Conservation (phyloP, 306 rosid species). For the Dryas octopetala region DNA sequence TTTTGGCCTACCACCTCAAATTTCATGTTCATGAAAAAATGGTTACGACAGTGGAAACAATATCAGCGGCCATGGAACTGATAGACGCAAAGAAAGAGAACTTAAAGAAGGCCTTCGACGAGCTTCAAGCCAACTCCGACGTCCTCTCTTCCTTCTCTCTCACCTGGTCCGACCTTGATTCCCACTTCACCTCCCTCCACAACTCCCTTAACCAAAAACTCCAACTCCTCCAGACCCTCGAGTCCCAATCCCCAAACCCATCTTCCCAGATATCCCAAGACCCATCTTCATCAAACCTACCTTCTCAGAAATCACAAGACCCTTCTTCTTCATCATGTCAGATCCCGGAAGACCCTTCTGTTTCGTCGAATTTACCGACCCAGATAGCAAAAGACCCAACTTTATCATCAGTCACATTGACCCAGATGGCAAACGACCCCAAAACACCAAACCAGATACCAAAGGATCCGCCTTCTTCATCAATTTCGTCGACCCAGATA, state of each 20-base stretch:
- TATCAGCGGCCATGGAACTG: conserved; percentile 52
- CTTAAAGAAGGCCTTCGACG: conserved; percentile 67
- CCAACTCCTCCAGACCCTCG: conserved; percentile 53
- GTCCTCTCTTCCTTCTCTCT: conserved; percentile 49
- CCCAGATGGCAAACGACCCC: conserved; percentile 7
- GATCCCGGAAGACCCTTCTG: conserved; percentile 1
- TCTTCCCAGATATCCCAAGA: background rate
- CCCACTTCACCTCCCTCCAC: conserved; percentile 55
- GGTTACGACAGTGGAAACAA: conserved; percentile 43
- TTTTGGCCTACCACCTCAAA: too few relatives aligned
- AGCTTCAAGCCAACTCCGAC: conserved; percentile 57
- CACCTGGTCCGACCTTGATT: conserved; percentile 64
- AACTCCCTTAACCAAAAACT: conserved; percentile 47
- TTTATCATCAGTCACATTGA: background rate
- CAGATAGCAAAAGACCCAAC: conserved; percentile 23
- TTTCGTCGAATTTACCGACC: conserved; percentile 13
- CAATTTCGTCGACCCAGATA: background rate
- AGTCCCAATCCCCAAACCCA: conserved; percentile 20
- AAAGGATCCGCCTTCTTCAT: conserved; percentile 16
- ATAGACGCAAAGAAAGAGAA: conserved; percentile 55
- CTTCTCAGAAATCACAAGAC: background rate
- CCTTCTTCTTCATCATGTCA: background rate
- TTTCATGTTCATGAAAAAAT: background rate
- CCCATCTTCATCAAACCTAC: conserved; percentile 12
- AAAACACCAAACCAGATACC: conserved; percentile 6